These are phyloP conservation scores for Zygosaccharomyces pseudobailii DNA, from an alignment of 1,139 yeast species.

Conservation along the genomic window DNA sequence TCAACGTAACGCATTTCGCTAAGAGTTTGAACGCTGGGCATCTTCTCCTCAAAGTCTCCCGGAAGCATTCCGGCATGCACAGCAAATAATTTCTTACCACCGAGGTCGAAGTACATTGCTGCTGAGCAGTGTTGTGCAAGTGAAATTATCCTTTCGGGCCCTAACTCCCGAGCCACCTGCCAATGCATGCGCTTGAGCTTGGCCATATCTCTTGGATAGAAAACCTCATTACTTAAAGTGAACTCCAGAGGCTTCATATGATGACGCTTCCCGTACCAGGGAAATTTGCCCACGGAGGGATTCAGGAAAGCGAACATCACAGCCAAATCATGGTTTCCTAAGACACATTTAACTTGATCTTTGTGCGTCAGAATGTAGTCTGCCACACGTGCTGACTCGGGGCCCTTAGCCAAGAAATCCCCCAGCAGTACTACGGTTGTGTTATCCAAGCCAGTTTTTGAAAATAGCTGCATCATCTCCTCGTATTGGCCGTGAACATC, in stretches of 20 bases:
- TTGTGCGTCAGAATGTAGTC: constrained; percentile 57
- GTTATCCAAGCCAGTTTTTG: constrained; percentile 39
- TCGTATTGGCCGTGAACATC: constrained; percentile 81
- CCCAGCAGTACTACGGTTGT: constrained; percentile 50
- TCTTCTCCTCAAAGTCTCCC: constrained; percentile 15
- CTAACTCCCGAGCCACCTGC: constrained; percentile 22
- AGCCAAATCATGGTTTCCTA: constrained; percentile 81
- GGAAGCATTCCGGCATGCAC: constrained; percentile 34
- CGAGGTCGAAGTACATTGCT: constrained; percentile 17
- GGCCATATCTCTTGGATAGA: constrained; percentile 17
- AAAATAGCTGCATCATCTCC: constrained; percentile 51
- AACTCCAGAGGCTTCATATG: constrained; percentile 15
- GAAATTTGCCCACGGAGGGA: constrained; percentile 8
- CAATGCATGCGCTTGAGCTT: constrained; percentile 21
- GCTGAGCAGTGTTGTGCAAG: constrained; percentile 23
- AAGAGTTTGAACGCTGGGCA: constrained; percentile 18
- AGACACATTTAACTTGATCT: constrained; percentile 57
- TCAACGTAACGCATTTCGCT: constrained; percentile 32
- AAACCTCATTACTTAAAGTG: constrained; percentile 11
- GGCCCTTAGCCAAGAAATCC: constrained; percentile 83
- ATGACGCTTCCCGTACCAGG: constrained; percentile 1
- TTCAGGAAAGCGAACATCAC: constrained; percentile 31
- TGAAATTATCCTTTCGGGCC: constrained; percentile 14
- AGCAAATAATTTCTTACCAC: constrained; percentile 17
- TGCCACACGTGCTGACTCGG: constrained; percentile 63